Percentiles rank a stretch among this genome's conserved stretches.
Conservation (phyloP, 768 basidiomycete species). For the Pleurotus ostreatus region DNA sequence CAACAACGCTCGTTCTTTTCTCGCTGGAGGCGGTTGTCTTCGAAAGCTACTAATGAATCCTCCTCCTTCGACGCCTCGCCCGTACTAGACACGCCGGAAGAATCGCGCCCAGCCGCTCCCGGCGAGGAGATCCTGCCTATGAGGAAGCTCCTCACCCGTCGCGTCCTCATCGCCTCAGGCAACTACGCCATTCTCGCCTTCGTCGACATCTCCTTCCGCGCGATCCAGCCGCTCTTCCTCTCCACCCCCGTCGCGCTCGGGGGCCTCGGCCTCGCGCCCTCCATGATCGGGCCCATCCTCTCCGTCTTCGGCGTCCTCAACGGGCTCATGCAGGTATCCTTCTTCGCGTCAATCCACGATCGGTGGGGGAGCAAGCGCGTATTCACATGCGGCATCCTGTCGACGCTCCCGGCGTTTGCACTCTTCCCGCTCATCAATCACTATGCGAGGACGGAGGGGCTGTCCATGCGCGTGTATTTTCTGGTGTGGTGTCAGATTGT, state of each 20-base stretch:
- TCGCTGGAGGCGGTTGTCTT: background rate
- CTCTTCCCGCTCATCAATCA: slow-evolving; percentile 48
- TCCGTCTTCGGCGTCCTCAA: slow-evolving; percentile 48
- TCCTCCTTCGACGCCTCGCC: slow-evolving; percentile 6
- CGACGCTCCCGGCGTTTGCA: slow-evolving; percentile 39
- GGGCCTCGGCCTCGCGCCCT: slow-evolving; percentile 53
- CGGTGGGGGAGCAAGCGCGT: slow-evolving; percentile 51
- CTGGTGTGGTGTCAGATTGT: slow-evolving; percentile 23
- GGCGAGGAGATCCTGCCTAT: slow-evolving; percentile 14
- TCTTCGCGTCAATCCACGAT: slow-evolving; percentile 49
- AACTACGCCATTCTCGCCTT: slow-evolving; percentile 69
- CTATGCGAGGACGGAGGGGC: slow-evolving; percentile 28
- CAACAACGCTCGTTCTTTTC: background rate
- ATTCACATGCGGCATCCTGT: slow-evolving; percentile 39
- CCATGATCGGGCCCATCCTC: slow-evolving; percentile 50
- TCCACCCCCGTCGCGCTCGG: slow-evolving; percentile 53
- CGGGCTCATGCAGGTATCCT: slow-evolving; percentile 48
- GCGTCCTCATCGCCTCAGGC: slow-evolving; percentile 59
- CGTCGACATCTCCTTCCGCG: slow-evolving; percentile 31
- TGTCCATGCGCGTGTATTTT: slow-evolving; percentile 23
- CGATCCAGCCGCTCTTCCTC: slow-evolving; percentile 48
- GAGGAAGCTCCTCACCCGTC: slow-evolving; percentile 42
- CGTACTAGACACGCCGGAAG: background rate
- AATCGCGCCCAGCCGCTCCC: slow-evolving; percentile 17
- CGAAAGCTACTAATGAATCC: background rate